phyloP scores from a whole-genome alignment of 1,284 basidiomycete species.

The Boletus smithii region DNA sequence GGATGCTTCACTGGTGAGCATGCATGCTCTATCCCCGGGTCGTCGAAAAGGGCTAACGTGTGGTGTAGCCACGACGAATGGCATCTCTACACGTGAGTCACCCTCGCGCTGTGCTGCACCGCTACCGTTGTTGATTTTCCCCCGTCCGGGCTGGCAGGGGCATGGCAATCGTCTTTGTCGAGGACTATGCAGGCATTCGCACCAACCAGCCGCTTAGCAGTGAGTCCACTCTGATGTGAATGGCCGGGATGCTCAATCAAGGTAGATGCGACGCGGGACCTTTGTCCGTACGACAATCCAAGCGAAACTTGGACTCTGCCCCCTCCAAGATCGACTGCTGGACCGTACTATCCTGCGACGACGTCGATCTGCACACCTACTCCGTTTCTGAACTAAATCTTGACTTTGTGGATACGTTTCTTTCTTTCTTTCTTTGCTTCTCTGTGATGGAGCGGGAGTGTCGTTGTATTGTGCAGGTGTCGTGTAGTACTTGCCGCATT shows the following conservation, averaged over 20 bases:
- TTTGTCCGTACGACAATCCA: conserved; percentile 14
- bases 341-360: conserved; percentile 11
- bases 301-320: conserved; percentile 12
- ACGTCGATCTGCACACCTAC: too few relatives aligned
- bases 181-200: conserved; percentile 14
- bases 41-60: background rate
- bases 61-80: conserved; percentile 26
- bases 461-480: too few relatives aligned
- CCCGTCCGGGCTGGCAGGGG: background rate
- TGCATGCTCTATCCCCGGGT: background rate
- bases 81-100: conserved; percentile 27
- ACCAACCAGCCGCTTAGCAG: background rate
- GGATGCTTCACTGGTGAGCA: conserved; percentile 24
- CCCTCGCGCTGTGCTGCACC: too few relatives aligned
- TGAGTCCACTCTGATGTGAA: background rate
- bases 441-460: too few relatives aligned
- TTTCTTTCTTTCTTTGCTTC: too few relatives aligned
- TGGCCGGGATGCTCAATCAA: too few relatives aligned
- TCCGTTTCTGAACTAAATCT: background rate
- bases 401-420: too few relatives aligned
- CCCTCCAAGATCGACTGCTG: conserved; percentile 6
- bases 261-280: conserved; percentile 7
- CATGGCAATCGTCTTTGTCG: conserved; percentile 16
- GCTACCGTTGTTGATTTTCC: too few relatives aligned
- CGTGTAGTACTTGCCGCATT: too few relatives aligned